Evolutionary conservation across 2,329 filamentous ascomycete species (phyloP).

Genomic region (Aspergillus sp.): DNA sequence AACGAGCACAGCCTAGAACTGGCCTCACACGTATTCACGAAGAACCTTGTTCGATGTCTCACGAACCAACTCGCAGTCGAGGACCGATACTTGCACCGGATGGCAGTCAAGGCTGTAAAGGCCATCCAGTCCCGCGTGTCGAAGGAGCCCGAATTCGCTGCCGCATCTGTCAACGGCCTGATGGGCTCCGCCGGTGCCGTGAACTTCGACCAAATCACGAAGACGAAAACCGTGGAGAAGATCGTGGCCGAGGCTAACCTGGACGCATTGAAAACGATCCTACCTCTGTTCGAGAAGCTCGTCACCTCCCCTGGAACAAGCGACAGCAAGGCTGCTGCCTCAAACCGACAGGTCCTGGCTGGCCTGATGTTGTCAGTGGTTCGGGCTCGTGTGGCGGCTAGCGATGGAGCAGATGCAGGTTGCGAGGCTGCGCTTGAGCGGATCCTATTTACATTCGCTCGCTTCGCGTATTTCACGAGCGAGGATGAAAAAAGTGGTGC

Average conservation of each 20-base stretch:
- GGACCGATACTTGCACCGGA: constrained; percentile 76
- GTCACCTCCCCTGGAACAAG: constrained; percentile 47
- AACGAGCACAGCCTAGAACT: constrained; percentile 50
- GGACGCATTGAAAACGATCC: constrained; percentile 52
- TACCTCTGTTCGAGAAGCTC: constrained; percentile 52
- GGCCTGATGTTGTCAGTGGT: constrained; percentile 55
- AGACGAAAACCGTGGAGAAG: constrained; percentile 78
- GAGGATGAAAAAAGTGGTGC: constrained; percentile 35
- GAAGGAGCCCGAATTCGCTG: constrained; percentile 59
- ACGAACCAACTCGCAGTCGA: constrained; percentile 79
- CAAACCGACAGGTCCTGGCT: constrained; percentile 50
- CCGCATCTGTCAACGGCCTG: constrained; percentile 65
- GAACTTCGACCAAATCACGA: constrained; percentile 83
- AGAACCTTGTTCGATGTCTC: constrained; percentile 77
- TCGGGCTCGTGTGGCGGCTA: constrained; percentile 38
- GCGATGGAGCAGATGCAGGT: constrained; percentile 32
- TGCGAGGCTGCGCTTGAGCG: constrained; percentile 45
- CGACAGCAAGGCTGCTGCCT: constrained; percentile 48
- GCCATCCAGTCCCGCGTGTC: constrained; percentile 66
- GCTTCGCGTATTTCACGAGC: constrained; percentile 52
- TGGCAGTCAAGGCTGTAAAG: constrained; percentile 74
- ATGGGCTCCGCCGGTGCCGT: constrained; percentile 68
- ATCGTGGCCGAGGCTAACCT: constrained; percentile 62
- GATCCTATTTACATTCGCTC: constrained; percentile 47
- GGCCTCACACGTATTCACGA: constrained; percentile 69